Base-by-base conservation (phyloP, 441 rosid genomes). In the Syzygium syzygioides region DNA sequence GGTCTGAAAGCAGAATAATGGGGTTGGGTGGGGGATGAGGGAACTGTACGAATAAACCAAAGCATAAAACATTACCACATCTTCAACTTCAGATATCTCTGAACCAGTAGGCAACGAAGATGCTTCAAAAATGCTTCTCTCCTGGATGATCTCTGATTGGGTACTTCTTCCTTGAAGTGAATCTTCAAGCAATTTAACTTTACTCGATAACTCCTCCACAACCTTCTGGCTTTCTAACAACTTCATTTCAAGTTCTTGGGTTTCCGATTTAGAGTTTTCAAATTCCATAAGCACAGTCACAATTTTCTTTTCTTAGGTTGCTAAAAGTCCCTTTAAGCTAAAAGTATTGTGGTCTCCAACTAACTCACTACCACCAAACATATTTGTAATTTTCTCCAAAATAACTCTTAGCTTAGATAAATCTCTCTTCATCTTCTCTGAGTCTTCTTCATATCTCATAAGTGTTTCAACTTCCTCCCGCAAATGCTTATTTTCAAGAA, bases 51-150 rank as follows among this genome's bases (percentile, higher is more conserved):
- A 86, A 62, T 62, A 57, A 26, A 85, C 48, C 50, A 86, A 32
- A 45, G 7, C 87, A 64, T 34, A 71, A 30, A 48, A 23, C 64
- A 89, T 86, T 92, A 98, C 99, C 95, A 37, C 91, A 89, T 96
- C 99, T 91, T 98, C 99, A 71, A 95, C 93, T 93, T 98, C 99
- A 26, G 98, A 94, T 94, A 95, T 96, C 92, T 96, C 98, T 85
- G 98, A 95, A 84, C 95, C 95, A 88, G 93, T 90, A 76, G 96
- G 93, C 91, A 87, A 87, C 85, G 95, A 88, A 68, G 97, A 92
- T 90, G 94, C 92, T 93, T 96, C 97, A 84, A 93, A 94, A 88
- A 95, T 92, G 92, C 97, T 92, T 90, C 95, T 95, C 91, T 96
- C 99, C 90, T 93, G 95, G 86, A 94, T 90, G 83, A 93, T 90